Base-by-base conservation (phyloP, 2,329 filamentous ascomycete species). In the Lanzia echinophila region DNA sequence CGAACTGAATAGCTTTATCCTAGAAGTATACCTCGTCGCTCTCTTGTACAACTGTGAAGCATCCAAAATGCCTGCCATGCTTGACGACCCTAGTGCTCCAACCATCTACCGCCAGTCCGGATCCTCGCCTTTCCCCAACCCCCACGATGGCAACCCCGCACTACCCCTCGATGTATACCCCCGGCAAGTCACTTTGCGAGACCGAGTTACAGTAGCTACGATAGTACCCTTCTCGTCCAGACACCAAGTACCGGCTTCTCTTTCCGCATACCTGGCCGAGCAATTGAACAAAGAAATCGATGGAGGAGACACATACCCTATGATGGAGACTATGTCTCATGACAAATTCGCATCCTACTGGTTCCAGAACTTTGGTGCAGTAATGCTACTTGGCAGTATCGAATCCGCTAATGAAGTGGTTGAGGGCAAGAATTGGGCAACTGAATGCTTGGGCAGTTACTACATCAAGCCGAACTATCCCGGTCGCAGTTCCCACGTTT, bases 381-480 rank as follows among this genome's bases (percentile, higher is more conserved):
- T 88, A 50, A 87, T 88, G 84, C 69, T 88, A 12, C 68, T 86
- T 43, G 85, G 85, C 15, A 79, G 84, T 53, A 77, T 86, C 39
- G 74, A 77, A n/a, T 75, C 72, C 45, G 69, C 72, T 33, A 72
- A 77, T 43, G 79, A 69, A 71, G 71, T 78, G 68, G 54, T 66
- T 10, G 71, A 71, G 32, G 75, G 73, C 13, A 73, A 71, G 32
- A 80, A 87, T 62, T 89, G 86, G 86, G 74, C 76, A 47, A 80
- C 79, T 59, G 72, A 81, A 56, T 88, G 84, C 62, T 67, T 88
- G 43, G 84, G 85, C 33, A 86, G 82, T 65, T 88, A 87, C 65
- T 87, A 86, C 65, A 80, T 88, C 70, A 86, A 87, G 67, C 84
- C 85, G 2, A 88, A 88, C 62, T 88, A 88, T 64, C 84, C 84